Conservation (phyloP, 805 yeast species). For the Yarrowia yakushimensis region DNA sequence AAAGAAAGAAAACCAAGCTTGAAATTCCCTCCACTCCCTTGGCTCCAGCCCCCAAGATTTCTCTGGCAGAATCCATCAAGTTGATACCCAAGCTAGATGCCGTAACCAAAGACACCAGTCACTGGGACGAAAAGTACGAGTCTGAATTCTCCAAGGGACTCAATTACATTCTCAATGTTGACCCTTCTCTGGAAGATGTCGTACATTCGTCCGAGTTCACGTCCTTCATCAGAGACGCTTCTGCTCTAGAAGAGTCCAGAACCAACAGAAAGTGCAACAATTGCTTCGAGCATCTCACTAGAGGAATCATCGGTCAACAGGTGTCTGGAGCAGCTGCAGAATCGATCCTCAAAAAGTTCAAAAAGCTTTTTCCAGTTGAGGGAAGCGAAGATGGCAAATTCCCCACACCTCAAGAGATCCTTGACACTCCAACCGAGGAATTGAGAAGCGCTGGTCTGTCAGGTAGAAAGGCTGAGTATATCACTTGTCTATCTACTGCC, state of each 20-base stretch:
- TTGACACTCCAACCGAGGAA: conserved; percentile 43
- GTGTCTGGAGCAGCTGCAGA: conserved; percentile 68
- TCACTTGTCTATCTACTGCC: conserved; percentile 54
- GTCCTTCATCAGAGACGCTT: conserved; percentile 30
- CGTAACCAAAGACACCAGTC: neutral
- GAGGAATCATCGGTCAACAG: conserved; percentile 39
- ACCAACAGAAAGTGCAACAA: conserved; percentile 11
- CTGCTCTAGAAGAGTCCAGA: neutral
- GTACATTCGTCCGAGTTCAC: conserved; percentile 36
- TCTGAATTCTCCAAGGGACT: conserved; percentile 41
- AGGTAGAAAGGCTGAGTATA: conserved; percentile 60
- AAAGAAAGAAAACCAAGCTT: conserved; percentile 7
- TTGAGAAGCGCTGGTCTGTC: conserved; percentile 69
- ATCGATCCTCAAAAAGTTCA: conserved; percentile 54
- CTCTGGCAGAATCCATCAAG: neutral
- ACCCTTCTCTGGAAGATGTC: conserved; percentile 40
- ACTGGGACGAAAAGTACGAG: conserved; percentile 30
- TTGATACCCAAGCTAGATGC: conserved; percentile 13
- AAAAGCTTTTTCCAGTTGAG: conserved; percentile 34
- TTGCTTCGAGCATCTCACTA: conserved; percentile 27
- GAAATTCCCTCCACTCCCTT: neutral
- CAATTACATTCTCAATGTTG: conserved; percentile 37
- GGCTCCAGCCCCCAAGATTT: neutral
- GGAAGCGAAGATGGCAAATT: conserved; percentile 31
- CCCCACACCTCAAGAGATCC: conserved; percentile 54